Conservation (phyloP, 1,284 basidiomycete genomes). For the Boletus calvinii region DNA sequence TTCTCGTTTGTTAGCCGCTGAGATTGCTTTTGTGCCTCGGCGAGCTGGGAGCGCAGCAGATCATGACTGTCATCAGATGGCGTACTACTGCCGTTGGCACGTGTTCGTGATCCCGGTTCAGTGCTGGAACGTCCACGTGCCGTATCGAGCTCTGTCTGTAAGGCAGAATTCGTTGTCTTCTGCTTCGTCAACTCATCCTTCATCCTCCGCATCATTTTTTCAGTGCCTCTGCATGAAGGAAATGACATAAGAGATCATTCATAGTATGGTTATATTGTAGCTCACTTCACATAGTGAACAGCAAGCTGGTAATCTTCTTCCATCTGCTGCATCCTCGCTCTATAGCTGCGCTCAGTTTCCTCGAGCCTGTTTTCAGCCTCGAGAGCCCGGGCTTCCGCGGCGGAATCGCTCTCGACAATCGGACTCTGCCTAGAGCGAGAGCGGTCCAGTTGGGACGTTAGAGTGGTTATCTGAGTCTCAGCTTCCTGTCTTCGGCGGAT, state of each 20-base stretch:
- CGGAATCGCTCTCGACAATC: slow-evolving; percentile 36
- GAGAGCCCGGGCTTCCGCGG: slow-evolving; percentile 56
- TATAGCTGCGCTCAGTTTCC: slow-evolving; percentile 77
- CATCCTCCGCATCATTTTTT: slow-evolving; percentile 98
- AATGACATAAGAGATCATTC: slow-evolving; percentile 21
- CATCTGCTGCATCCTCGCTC: slow-evolving; percentile 76
- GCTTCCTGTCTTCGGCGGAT: slow-evolving; percentile 68
- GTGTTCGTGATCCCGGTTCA: slow-evolving; percentile 56
- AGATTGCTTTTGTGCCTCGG: slow-evolving; percentile 70
- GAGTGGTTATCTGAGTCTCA: slow-evolving; percentile 63
- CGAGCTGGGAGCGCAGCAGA: slow-evolving; percentile 62
- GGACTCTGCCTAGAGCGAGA: slow-evolving; percentile 55
- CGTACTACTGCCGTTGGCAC: slow-evolving; percentile 78
- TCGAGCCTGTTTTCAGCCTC: slow-evolving; percentile 75
- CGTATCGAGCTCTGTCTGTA: slow-evolving; percentile 80
- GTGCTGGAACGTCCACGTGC: slow-evolving; percentile 55
- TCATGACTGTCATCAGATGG: slow-evolving; percentile 72
- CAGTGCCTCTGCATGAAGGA: slow-evolving; percentile 75
- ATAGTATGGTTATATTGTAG: slow-evolving; percentile 21
- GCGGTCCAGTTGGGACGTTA: slow-evolving; percentile 69
- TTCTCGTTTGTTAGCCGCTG: slow-evolving; percentile 70
- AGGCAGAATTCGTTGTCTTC: slow-evolving; percentile 73
- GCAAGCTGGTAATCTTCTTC: slow-evolving; percentile 95
- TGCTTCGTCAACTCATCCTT: slow-evolving; percentile 92
- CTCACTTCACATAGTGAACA: slow-evolving; percentile 89